Conservation (phyloP, 306 rosid species). For the Gastrolobium bilobum region DNA sequence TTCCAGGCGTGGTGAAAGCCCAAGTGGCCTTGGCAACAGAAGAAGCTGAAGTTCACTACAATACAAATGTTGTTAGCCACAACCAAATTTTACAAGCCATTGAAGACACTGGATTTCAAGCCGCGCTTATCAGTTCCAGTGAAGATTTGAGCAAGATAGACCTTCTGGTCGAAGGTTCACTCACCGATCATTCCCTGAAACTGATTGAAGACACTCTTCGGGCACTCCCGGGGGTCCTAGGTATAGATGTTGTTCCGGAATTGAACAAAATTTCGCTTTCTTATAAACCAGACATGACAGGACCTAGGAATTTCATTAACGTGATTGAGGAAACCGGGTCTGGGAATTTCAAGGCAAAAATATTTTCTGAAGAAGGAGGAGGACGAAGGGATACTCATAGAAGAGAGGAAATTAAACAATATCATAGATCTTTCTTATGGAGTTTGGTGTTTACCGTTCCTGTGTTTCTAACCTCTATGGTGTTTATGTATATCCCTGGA, state of each 20-base stretch:
- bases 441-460: slow-evolving; percentile 82
- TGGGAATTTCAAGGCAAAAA: slow-evolving; percentile 64
- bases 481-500: slow-evolving; percentile 85
- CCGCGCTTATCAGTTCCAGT: slow-evolving; percentile 66
- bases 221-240: slow-evolving; percentile 69
- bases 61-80: slow-evolving; percentile 60
- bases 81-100: slow-evolving; percentile 59
- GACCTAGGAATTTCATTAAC: slow-evolving; percentile 79
- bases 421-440: slow-evolving; percentile 71
- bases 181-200: slow-evolving; percentile 44
- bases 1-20: slow-evolving; percentile 67
- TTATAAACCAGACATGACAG: slow-evolving; percentile 67
- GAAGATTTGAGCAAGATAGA: slow-evolving; percentile 76
- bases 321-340: slow-evolving; percentile 60
- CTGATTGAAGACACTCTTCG: slow-evolving; percentile 60
- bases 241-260: slow-evolving; percentile 35
- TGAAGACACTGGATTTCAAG: slow-evolving; percentile 71
- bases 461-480: slow-evolving; percentile 85
- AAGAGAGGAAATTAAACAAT: slow-evolving; percentile 68
- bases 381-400: slow-evolving; percentile 60
- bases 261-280: slow-evolving; percentile 69
- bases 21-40: slow-evolving; percentile 81
- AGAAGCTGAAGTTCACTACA: slow-evolving; percentile 83
- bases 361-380: slow-evolving; percentile 61
- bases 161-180: slow-evolving; percentile 64